Base-by-base conservation (phyloP, 1,284 basidiomycete species). In the Wolfiporia cocos region DNA sequence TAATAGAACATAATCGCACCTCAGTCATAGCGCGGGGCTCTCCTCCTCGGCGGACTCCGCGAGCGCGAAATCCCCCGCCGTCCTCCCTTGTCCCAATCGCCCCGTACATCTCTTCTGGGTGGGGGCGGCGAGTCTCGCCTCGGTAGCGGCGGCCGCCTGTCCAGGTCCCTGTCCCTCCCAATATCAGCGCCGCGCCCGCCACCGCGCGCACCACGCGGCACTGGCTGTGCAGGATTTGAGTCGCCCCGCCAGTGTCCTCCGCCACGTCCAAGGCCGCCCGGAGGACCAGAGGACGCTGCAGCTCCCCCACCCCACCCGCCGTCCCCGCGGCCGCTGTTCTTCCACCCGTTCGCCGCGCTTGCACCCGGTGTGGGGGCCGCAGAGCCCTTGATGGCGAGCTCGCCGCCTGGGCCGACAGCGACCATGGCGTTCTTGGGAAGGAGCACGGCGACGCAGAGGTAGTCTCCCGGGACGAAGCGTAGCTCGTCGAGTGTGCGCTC, bases 391-490 rank as follows among this genome's bases (percentile, higher is more conserved):
- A 76, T 74, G 1, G 61, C 37, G 22, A 66, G 48, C 41, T 68
- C 66, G n/a, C 53, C 55, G 0, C 53, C 49, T 3, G 61, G 53
- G n/a, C 71, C 72, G 1, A 64, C 61, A 1, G 74, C 65, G 11
- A 70, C 56, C 4, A 66, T 71, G 15, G 73, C 73, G 48, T 74
- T 75, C 62, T 86, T 86, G 10, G 86, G 86, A 34, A 88, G 68
- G 18, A 81, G 58, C 15, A 89, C 78, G 15, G 81, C 72, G 36
- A 89, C 68, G 49, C 78, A 76, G 21, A 89, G 70, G 51, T 78
- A 88, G 55, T 89, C 86, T 11, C 86, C 86, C 0, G 86, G 84
- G 0, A 86, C 70, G 53, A 89, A 86, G 26, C 82, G 69, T 24
- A 89, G 65, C 49, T 87, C 84, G 34, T 86, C 85, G 20, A 89